A percentile compares a stretch with the other conserved stretches of the same genome.
phyloP scores from a whole-genome alignment of 129 eudicot genomes.

The Sambucus nigra region DNA sequence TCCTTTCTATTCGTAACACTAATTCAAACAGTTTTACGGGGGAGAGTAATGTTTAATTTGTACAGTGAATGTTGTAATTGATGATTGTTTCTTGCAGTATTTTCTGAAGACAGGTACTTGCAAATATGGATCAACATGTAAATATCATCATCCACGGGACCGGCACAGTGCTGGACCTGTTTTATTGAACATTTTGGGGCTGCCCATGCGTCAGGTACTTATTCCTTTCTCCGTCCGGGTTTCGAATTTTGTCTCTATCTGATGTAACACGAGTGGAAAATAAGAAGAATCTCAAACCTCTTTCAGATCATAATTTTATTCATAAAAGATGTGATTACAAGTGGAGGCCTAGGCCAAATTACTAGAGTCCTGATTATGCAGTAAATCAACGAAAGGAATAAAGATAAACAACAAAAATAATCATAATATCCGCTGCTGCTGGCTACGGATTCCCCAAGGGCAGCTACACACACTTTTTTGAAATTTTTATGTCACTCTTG shows the following conservation, averaged over 20 bases:
- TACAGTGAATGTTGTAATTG: slow-evolving; percentile 5
- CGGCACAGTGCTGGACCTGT: slow-evolving; percentile 48
- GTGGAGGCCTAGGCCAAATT: too few relatives aligned
- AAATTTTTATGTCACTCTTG: slow-evolving; percentile 1
- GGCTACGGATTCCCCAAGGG: too few relatives aligned
- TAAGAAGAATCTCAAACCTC: too few relatives aligned
- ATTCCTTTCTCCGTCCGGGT: background rate
- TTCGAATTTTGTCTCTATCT: background rate
- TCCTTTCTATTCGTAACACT: background rate
- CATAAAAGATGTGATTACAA: too few relatives aligned
- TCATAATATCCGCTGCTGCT: too few relatives aligned
- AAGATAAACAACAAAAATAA: too few relatives aligned
- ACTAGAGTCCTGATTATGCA: too few relatives aligned
- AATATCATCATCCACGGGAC: slow-evolving; percentile 79
- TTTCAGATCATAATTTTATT: too few relatives aligned
- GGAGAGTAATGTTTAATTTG: background rate
- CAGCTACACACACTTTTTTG: too few relatives aligned
- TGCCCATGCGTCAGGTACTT: slow-evolving; percentile 81
- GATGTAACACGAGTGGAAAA: too few relatives aligned
- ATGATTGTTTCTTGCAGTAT: slow-evolving; percentile 39
- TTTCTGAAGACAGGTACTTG: slow-evolving; percentile 83
- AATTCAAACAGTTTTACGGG: background rate
- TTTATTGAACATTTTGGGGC: slow-evolving; percentile 42
- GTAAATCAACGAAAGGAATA: too few relatives aligned
- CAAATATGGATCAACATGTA: slow-evolving; percentile 83